Conservation (phyloP, 768 basidiomycete species). For the Steccherinum ochraceum region DNA sequence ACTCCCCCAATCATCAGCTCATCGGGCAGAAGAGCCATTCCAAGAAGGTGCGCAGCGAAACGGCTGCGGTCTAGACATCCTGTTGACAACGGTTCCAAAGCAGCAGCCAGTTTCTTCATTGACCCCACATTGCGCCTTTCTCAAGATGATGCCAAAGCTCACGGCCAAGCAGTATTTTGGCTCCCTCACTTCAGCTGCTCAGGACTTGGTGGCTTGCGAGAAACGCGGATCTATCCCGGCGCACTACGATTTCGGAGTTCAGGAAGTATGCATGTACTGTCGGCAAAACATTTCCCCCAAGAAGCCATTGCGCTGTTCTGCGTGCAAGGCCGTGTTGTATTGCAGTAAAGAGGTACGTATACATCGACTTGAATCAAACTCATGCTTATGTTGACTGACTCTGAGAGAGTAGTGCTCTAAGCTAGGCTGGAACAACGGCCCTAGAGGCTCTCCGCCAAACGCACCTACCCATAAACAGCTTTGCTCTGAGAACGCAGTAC, state of each 20-base stretch:
- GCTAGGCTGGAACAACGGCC: background rate
- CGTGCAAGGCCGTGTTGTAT: constrained; percentile 20
- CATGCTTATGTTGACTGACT: too few species aligned
- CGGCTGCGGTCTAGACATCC: too few species aligned
- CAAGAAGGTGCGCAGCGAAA: too few species aligned
- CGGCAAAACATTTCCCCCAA: background rate
- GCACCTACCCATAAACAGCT: background rate
- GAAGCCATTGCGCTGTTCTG: constrained; percentile 6
- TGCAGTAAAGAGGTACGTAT: constrained; percentile 15
- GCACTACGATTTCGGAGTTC: background rate
- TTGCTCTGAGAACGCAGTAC: constrained; percentile 1
- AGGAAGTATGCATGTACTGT: background rate
- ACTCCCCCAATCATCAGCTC: too few species aligned
- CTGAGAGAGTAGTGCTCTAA: background rate
- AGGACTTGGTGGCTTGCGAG: background rate
- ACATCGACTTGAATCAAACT: too few species aligned
- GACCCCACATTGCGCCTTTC: too few species aligned
- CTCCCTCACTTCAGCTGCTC: background rate
- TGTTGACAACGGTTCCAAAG: too few species aligned
- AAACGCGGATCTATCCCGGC: background rate
- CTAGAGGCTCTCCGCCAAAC: background rate
- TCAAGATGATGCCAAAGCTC: too few species aligned
- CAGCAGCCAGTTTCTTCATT: too few species aligned
- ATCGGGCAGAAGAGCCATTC: too few species aligned
- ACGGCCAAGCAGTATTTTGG: background rate